Evolutionary conservation across 176 grass and related monocot genomes (phyloP), one percentile per base, ranked within the genome.

Genomic region (Musa itinerans): DNA sequence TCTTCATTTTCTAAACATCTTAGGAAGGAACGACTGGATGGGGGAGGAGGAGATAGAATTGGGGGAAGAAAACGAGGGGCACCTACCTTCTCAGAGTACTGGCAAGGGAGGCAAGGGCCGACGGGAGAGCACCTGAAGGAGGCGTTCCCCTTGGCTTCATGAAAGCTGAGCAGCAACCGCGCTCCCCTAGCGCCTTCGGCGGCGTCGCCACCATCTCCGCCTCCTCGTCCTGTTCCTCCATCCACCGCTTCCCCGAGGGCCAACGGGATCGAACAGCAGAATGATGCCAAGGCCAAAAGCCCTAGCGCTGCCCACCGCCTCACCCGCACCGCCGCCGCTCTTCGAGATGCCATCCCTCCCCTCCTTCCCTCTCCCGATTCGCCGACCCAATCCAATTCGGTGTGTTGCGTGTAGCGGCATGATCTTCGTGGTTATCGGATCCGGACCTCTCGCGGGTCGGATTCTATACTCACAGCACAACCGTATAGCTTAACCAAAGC

Each of bases 51-150:
- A 54, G 53, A 54, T 11, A 61, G 21, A 52, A 48, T 65, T 34
- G 52, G 73, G 43, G 8, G 10, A 25, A 17, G 19, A 6, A 29
- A 15, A 52, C 8, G 15, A 51, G 34, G 8, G 19, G 23, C 2
- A 96, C 89, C 89, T 92, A 96, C 89, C 89, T 92, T 90, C 74
- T 96, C 89, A 16, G 89, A 96, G 74, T 96, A 96, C 74, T 87
- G 89, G 79, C 93, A 96, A 29, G 87, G 81, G 54, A 92, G 43
- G 83, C 87, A 96, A 69, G 93, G 89, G 0, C 93, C 89, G 51
- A 87, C 88, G 2, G 87, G 89, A 63, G 74, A 84, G 85, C 93
- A 96, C 1, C 83, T 16, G 73, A 86, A 92, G 52, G 89, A 88
- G n/a, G 87, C 52, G 76, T 92, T 92, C 65, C 93, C 93, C 84